These are phyloP conservation scores for Pluteus cervinus DNA, from an alignment of 768 basidiomycete genomes.

Conservation along the genomic window DNA sequence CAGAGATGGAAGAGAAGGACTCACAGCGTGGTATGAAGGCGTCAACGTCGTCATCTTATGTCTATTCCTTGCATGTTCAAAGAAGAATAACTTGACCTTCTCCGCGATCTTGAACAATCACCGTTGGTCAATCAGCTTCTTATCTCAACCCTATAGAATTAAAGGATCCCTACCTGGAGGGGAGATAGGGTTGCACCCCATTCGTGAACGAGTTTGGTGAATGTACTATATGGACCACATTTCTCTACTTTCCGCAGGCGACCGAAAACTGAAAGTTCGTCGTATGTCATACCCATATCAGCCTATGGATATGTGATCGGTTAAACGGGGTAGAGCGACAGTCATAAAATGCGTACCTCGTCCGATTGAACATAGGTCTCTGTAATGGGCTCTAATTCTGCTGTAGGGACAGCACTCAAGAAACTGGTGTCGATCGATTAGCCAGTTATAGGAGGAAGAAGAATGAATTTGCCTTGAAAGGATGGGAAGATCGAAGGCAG, in stretches of 20 bases:
- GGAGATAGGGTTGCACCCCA: slow-evolving; percentile 90
- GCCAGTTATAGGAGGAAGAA: background rate
- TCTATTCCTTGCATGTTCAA: slow-evolving; percentile 91
- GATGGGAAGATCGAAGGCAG: slow-evolving; percentile 79
- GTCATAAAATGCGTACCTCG: slow-evolving; percentile 47
- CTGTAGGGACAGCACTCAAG: slow-evolving; percentile 86
- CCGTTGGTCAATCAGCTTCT: slow-evolving; percentile 5
- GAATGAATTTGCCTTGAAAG: slow-evolving; percentile 53
- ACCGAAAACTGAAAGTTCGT: slow-evolving; percentile 92
- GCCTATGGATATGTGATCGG: slow-evolving; percentile 44
- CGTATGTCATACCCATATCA: slow-evolving; percentile 99
- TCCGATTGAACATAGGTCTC: slow-evolving; percentile 94
- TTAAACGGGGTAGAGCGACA: slow-evolving; percentile 2
- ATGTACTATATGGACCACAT: slow-evolving; percentile 96
- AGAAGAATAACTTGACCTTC: slow-evolving; percentile 97
- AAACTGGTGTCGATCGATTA: slow-evolving; percentile 51
- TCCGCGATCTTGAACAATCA: slow-evolving; percentile 73
- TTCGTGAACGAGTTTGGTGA: slow-evolving; percentile 89
- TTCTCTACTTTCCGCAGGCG: slow-evolving; percentile 94
- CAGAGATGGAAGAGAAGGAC: slow-evolving; percentile 21
- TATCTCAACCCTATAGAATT: background rate
- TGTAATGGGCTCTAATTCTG: slow-evolving; percentile 93
- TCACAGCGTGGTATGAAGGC: slow-evolving; percentile 87
- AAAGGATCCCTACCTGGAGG: slow-evolving; percentile 46
- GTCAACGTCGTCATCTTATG: slow-evolving; percentile 99